Evolutionary conservation across 169 alveolate genomes (phyloP), one percentile per base, ranked within the genome.

Genomic region (Plasmodium reichenowi): DNA sequence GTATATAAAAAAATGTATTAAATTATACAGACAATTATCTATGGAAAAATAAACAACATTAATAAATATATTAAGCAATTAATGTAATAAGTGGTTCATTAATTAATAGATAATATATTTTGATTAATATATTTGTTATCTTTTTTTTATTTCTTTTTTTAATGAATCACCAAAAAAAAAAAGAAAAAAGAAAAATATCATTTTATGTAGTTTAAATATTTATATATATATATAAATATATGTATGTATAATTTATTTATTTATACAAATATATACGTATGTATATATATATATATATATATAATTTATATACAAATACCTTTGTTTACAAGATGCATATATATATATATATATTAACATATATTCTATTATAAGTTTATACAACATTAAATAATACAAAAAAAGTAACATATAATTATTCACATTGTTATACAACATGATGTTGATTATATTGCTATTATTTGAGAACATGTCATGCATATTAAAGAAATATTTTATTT

Each of bases 361-460:
- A 76, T 47, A 75, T 76, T 47, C 50, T 43, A 58, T 76, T 56
- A 76, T 59, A 48, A 76, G 26, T 47, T 63, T 64, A 24, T 63
- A 62, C 71, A 29, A 76, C 89, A 76, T 38, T 59, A 76, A 76
- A 67, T 48, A 76, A 66, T 63, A 76, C 64, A 17, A 32, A 32
- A 32, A 32, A 32, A 32, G 43, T 74, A 43, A 7, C 78, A 76
- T 66, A 64, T 29, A 76, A 76, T 76, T 63, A 5, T 66, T 76
- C 78, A 63, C 43, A 54, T 50, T 43, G 68, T 10, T 32, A 43
- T 76, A 48, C 15, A 48, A n/a, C 29, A 66, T 70, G 75, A 64
- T 71, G 89, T 47, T 76, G 71, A 48, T 56, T 64, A 17, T 56
- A 17, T 43, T 52, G 17, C 52, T 68, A 76, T 12, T 22, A 58